Evolutionary conservation across 2,329 filamentous ascomycete species (phyloP).

Genomic region (Microthyrium microscopicum): DNA sequence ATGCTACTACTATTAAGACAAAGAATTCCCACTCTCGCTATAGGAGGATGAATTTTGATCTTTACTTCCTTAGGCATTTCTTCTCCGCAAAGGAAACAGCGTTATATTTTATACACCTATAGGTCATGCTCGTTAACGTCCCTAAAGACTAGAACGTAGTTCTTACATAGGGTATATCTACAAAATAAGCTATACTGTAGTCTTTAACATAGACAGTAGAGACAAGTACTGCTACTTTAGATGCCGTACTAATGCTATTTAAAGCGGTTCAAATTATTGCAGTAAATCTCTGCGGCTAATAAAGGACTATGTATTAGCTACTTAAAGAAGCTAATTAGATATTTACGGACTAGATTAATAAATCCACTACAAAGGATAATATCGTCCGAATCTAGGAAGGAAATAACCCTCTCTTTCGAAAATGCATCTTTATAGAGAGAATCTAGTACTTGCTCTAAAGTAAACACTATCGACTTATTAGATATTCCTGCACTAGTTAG

Average conservation of each 20-base stretch:
- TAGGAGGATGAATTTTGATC: slow-evolving; percentile 9
- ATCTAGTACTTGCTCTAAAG: slow-evolving; percentile 8
- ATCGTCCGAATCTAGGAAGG: slow-evolving; percentile 6
- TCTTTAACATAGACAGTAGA: slow-evolving; percentile 10
- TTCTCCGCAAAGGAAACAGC: slow-evolving; percentile 10
- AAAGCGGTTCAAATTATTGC: slow-evolving; percentile 4
- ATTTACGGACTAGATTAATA: slow-evolving; percentile 10
- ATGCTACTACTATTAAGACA: slow-evolving; percentile 10
- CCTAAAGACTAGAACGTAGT: slow-evolving; percentile 10
- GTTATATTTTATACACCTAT: slow-evolving; percentile 9
- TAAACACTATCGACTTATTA: slow-evolving; percentile 7
- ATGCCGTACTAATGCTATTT: slow-evolving; percentile 9
- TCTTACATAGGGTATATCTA: slow-evolving; percentile 10
- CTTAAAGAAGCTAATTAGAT: slow-evolving; percentile 9
- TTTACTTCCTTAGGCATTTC: slow-evolving; percentile 9
- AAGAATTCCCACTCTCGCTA: slow-evolving; percentile 9
- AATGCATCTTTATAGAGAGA: slow-evolving; percentile 9
- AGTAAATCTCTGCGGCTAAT: slow-evolving; percentile 9
- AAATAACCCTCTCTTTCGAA: slow-evolving; percentile 2
- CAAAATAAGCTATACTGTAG: slow-evolving; percentile 10
- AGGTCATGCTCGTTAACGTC: slow-evolving; percentile 8
- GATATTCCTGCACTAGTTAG: background rate
- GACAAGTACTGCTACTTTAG: slow-evolving; percentile 10
- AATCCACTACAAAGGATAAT: slow-evolving; percentile 10
- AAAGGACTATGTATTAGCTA: slow-evolving; percentile 6